Percentiles rank a stretch among this genome's conserved stretches.
phyloP scores from a whole-genome alignment of 192 early-diverging fungal species.

The Kickxella alabastrina region DNA sequence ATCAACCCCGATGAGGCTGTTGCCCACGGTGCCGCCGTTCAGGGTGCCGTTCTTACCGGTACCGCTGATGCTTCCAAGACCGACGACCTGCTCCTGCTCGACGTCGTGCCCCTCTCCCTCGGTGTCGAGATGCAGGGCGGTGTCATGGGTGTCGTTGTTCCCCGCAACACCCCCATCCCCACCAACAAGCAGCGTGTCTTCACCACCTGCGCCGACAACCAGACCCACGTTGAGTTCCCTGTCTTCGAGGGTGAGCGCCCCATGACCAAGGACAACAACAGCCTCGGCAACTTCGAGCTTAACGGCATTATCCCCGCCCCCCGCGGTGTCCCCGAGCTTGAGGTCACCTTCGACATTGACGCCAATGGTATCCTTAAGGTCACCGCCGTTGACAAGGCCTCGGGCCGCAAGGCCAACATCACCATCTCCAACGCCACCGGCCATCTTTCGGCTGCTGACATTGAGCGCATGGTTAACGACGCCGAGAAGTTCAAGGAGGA shows the following conservation, averaged over 20 bases:
- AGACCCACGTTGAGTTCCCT: slow-evolving; percentile 80
- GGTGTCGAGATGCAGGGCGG: slow-evolving; percentile 85
- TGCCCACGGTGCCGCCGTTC: slow-evolving; percentile 89
- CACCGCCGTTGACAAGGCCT: slow-evolving; percentile 85
- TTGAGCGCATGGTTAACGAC: slow-evolving; percentile 89
- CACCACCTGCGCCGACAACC: slow-evolving; percentile 79
- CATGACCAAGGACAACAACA: slow-evolving; percentile 90
- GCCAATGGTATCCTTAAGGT: slow-evolving; percentile 90
- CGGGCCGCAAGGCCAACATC: slow-evolving; percentile 85
- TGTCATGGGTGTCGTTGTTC: slow-evolving; percentile 78
- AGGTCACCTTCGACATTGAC: slow-evolving; percentile 81
- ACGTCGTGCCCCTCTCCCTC: slow-evolving; percentile 80
- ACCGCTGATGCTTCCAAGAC: slow-evolving; percentile 58
- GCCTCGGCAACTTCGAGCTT: slow-evolving; percentile 80
- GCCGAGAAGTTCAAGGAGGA: slow-evolving; percentile 84
- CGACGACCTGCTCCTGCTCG: slow-evolving; percentile 75
- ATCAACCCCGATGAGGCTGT: slow-evolving; percentile 98
- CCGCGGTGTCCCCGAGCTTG: slow-evolving; percentile 71
- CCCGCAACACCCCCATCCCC: slow-evolving; percentile 80
- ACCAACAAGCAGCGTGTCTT: slow-evolving; percentile 77
- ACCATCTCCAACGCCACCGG: slow-evolving; percentile 94
- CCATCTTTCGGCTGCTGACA: slow-evolving; percentile 84
- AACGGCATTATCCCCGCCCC: slow-evolving; percentile 76
- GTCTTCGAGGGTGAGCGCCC: slow-evolving; percentile 85
- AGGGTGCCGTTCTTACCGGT: slow-evolving; percentile 75